These are phyloP conservation scores for Metschnikowia lachancei DNA, from an alignment of 805 yeast genomes.

Conservation along the genomic window DNA sequence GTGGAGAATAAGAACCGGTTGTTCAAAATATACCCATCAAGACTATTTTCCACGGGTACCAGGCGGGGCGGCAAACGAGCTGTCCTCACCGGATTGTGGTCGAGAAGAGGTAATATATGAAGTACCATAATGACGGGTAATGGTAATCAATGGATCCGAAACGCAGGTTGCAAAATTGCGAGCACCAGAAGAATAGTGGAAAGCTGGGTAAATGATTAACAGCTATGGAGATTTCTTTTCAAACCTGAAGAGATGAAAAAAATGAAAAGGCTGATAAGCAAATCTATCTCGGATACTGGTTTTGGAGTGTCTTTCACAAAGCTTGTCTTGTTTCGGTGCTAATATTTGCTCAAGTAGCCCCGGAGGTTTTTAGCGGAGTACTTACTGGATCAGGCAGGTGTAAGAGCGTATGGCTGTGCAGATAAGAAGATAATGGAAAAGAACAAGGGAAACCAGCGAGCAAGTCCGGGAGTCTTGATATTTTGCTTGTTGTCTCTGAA, in stretches of 20 bases:
- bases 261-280: too few species aligned
- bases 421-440: background rate
- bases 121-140: slow-evolving; percentile 33
- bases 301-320: background rate
- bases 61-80: slow-evolving; percentile 20
- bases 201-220: too few species aligned
- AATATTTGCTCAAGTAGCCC: slow-evolving; percentile 7
- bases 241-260: background rate
- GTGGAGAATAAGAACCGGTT: slow-evolving; percentile 49
- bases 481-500: background rate
- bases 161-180: slow-evolving; percentile 7
- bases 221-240: background rate
- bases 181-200: too few species aligned
- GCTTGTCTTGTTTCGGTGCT: background rate
- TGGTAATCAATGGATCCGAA: background rate
- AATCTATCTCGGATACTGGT: too few species aligned
- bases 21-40: slow-evolving; percentile 68
- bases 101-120: slow-evolving; percentile 67
- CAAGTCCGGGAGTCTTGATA: background rate
- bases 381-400: slow-evolving; percentile 3
- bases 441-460: background rate
- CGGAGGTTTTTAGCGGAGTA: background rate
- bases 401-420: background rate
- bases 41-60: slow-evolving; percentile 57
- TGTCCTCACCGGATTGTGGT: slow-evolving; percentile 27